phyloP scores from a whole-genome alignment of 2,329 filamentous ascomycete species.

The Claviceps citrina region DNA sequence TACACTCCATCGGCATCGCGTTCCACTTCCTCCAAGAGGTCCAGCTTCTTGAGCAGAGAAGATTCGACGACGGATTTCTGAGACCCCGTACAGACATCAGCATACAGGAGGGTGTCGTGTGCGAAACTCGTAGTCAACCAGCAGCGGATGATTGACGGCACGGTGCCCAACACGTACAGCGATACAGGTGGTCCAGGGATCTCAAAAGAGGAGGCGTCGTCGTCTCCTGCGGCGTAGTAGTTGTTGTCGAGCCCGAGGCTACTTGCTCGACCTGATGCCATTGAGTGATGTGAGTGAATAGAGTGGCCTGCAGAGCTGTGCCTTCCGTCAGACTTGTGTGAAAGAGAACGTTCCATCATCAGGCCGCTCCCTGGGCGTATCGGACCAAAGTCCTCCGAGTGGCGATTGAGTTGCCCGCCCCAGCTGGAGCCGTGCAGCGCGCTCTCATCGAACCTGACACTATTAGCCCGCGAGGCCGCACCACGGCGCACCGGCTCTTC shows the following conservation, averaged over 20 bases:
- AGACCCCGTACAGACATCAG: constrained; percentile 81
- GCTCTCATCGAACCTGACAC: constrained; percentile 93
- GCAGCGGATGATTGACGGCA: constrained; percentile 87
- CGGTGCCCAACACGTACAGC: constrained; percentile 70
- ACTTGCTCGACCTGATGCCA: constrained; percentile 65
- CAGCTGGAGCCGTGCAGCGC: constrained; percentile 78
- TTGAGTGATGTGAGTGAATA: constrained; percentile 51
- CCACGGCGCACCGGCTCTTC: constrained; percentile 75
- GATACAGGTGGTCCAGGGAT: constrained; percentile 66
- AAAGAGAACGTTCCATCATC: constrained; percentile 80
- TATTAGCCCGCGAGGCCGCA: constrained; percentile 83
- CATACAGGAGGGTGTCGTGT: constrained; percentile 77
- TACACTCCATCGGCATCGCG: constrained; percentile 49
- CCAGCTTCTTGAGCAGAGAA: constrained; percentile 59
- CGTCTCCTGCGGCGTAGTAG: constrained; percentile 44
- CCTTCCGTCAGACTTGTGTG: constrained; percentile 88
- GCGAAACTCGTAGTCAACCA: constrained; percentile 88
- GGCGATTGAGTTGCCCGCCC: constrained; percentile 60
- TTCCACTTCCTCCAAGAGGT: constrained; percentile 50
- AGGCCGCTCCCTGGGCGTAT: constrained; percentile 66
- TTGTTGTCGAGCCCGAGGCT: constrained; percentile 72
- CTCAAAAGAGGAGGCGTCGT: constrained; percentile 54
- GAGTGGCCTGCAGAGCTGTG: constrained; percentile 88
- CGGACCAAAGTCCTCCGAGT: constrained; percentile 69
- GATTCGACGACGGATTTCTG: constrained; percentile 72